A percentile compares a stretch with the other conserved stretches of the same genome.
phyloP scores from a whole-genome alignment of 345 rosid species.

The Combretum micranthum region DNA sequence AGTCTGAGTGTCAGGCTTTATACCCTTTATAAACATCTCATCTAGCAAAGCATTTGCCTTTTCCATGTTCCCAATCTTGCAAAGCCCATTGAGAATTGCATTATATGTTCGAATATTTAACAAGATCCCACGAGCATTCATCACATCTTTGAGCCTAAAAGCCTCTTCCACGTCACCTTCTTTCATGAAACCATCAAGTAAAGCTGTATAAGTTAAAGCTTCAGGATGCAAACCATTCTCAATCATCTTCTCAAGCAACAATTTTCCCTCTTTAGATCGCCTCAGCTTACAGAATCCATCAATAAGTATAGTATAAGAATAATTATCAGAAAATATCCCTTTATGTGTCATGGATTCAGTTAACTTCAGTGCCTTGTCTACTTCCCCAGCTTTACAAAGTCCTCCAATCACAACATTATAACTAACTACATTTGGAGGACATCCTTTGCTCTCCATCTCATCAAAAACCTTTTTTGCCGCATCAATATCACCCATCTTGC shows the following conservation, averaged over 20 bases:
- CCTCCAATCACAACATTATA: conserved; percentile 51
- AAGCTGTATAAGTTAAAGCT: conserved; percentile 28
- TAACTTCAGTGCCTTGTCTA: conserved; percentile 48
- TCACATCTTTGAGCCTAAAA: conserved; percentile 45
- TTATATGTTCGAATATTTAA: conserved; percentile 37
- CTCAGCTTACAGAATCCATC: conserved; percentile 51
- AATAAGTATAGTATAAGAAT: conserved; percentile 36
- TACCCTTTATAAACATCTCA: conserved; percentile 53
- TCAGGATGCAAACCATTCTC: conserved; percentile 40
- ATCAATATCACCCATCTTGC: conserved; percentile 38
- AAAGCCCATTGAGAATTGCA: conserved; percentile 38
- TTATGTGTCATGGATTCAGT: conserved; percentile 39
- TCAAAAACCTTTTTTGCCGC: conserved; percentile 33
- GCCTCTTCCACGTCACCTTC: conserved; percentile 45
- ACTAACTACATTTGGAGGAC: conserved; percentile 31
- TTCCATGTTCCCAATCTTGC: conserved; percentile 56
- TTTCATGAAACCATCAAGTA: conserved; percentile 63
- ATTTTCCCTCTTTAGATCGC: conserved; percentile 46
- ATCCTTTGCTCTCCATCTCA: conserved; percentile 44
- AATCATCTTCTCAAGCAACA: conserved; percentile 50
- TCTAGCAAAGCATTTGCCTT: conserved; percentile 48
- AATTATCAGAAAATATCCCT: conserved; percentile 37
- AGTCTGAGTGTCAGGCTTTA: conserved; percentile 49
- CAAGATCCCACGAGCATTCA: conserved; percentile 43
- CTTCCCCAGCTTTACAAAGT: conserved; percentile 44